phyloP scores from a whole-genome alignment of 78 protist genomes.

The Dictyostelium intermedium region DNA sequence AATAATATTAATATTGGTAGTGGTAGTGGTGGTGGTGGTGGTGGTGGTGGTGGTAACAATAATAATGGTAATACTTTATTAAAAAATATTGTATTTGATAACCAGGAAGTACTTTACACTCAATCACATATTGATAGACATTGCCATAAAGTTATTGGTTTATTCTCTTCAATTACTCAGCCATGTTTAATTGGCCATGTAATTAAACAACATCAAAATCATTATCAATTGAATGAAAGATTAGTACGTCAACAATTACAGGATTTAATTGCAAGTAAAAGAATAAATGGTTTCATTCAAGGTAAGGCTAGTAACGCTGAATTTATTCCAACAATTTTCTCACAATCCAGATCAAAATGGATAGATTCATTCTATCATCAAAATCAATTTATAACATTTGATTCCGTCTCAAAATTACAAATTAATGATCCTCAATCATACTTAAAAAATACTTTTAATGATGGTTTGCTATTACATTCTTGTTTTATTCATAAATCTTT shows the following conservation, averaged over 20 bases:
- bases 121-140: conserved; percentile 58
- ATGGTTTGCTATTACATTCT: conserved; percentile 45
- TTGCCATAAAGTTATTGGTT: conserved; percentile 31
- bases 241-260: conserved; percentile 16
- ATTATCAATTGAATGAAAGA: not conserved
- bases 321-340: conserved; percentile 51
- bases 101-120: conserved; percentile 29
- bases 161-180: conserved; percentile 43
- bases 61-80: not conserved
- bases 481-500: conserved; percentile 12
- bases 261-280: conserved; percentile 21
- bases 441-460: conserved; percentile 38
- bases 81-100: conserved; percentile 7
- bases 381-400: conserved; percentile 43
- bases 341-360: conserved; percentile 41
- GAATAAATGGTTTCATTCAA: conserved; percentile 68
- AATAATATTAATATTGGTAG: not conserved
- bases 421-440: conserved; percentile 46
- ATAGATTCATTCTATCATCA: conserved; percentile 71
- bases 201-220: not conserved
- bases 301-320: conserved; percentile 36
- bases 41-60: not conserved
- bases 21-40: not conserved
- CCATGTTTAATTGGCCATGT: conserved; percentile 10
- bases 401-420: conserved; percentile 14